Evolutionary conservation across 2,329 filamentous ascomycete genomes (phyloP), one percentile per base, ranked within the genome.

Genomic region (Fusarium sambucinum): DNA sequence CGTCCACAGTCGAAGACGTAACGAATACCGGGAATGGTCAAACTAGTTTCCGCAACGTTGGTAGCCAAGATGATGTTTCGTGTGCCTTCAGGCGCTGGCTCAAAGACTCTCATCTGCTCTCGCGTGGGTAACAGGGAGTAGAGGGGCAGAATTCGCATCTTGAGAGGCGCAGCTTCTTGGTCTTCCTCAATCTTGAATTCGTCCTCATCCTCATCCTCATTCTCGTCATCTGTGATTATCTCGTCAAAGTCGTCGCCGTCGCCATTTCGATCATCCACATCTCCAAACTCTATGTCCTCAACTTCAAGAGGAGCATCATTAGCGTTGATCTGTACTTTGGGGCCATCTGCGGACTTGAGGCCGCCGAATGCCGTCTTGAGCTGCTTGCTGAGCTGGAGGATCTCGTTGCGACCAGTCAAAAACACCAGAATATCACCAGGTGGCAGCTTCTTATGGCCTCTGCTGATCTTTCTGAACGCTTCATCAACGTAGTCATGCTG

Each of bases 1-100:
- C 96, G 87, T 33, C 96, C 96, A 69, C 92, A 94, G 78, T 98
- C 95, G 66, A 99, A 97, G 11, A 99, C 96, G 75, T 97, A 99
- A 63, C 93, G 89, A 64, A 97, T 94, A 3, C 94, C 94, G 0
- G 96, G 95, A 59, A 99, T 99, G 1, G 96, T 99, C 76, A 99
- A 85, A 87, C 92, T 96, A 0, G 96, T 99, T 79, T 99, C 96
- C 0, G 96, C 96, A 44, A 99, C 93, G 78, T 99, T 99, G 42
- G 96, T 99, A 1, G 96, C 94, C 40, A 99, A 81, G 6, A 99
- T 91, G 52, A 99, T 92, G 25, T 96, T 86, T 11, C 96, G 89
- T 11, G 92, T 92, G 17, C 92, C 92, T 56, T 94, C 91, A 1
- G 95, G 94, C 1, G 92, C 88, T 1, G 90, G 85, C 67, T 97